Percentiles rank a stretch among this genome's conserved stretches.
Evolutionary conservation across 495 filamentous ascomycete genomes (phyloP).

Genomic region (Aspergillus incahuasiensis): DNA sequence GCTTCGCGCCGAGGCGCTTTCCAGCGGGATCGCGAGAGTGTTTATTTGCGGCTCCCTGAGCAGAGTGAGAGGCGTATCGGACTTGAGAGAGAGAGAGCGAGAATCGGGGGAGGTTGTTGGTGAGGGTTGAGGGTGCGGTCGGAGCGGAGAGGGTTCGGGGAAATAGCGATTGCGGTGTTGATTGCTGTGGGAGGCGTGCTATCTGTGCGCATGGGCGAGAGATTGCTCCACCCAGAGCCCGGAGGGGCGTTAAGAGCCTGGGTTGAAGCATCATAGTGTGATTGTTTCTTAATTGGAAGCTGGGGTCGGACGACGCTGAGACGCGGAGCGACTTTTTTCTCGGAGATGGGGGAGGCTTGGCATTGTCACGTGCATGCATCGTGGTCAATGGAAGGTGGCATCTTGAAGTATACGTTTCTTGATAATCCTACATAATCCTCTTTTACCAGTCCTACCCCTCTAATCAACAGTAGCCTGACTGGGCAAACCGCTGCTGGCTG

Average conservation of each 20-base stretch:
- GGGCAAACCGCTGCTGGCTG: not conserved
- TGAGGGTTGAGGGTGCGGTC: slow-evolving; percentile 21
- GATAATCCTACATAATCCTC: too few species aligned
- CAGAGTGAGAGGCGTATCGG: slow-evolving; percentile 77
- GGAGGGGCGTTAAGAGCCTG: slow-evolving; percentile 36
- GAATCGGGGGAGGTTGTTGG: slow-evolving; percentile 20
- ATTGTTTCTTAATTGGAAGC: slow-evolving; percentile 6
- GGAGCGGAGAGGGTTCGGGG: slow-evolving; percentile 37
- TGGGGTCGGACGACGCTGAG: not conserved
- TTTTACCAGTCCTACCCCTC: not conserved
- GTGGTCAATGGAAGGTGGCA: slow-evolving; percentile 3
- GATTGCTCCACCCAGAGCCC: slow-evolving; percentile 38
- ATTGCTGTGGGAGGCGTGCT: slow-evolving; percentile 23
- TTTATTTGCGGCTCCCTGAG: slow-evolving; percentile 81
- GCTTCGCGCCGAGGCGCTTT: slow-evolving; percentile 93
- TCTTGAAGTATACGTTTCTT: not conserved
- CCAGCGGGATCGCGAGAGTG: slow-evolving; percentile 79
- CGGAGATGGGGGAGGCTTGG: slow-evolving; percentile 25
- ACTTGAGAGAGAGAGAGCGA: slow-evolving; percentile 37
- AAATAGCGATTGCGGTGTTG: slow-evolving; percentile 18
- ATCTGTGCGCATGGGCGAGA: slow-evolving; percentile 22
- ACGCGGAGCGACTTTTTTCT: slow-evolving; percentile 28
- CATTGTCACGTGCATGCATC: slow-evolving; percentile 21
- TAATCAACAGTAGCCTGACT: not conserved
- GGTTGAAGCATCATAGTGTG: slow-evolving; percentile 37